Base-by-base conservation (phyloP, 148 eudicot genomes). In the Rhododendron henanense region DNA sequence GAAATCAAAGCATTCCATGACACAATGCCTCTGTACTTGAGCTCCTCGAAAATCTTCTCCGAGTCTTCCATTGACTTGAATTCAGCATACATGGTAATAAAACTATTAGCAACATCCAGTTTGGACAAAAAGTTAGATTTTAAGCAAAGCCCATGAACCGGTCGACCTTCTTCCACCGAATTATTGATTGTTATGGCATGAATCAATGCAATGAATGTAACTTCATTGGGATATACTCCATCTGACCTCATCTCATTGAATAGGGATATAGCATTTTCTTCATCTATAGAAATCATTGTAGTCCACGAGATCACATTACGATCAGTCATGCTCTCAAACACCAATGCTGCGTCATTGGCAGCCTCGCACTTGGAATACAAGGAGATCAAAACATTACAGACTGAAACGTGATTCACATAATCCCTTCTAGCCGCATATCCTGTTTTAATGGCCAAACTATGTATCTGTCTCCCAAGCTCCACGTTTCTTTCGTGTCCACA, bases 271-370 rank as follows among this genome's bases (percentile, higher is more conserved):
- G 93, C 94, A 57, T 94, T 85, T 55, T 90, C 96, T 86, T 90
- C 93, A 55, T 81, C 83, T 44, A 91, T 90, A 44, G 99, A 94
- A 74, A 96, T 89, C 96, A 96, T 93, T 47, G 98, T 94, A 16
- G 98, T 96, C 98, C 98, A 97, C 31, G 98, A 93, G 47, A 97
- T 89, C 48, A 97, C 99, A 90, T 95, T 94, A 50, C 94, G 92
- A 14, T 90, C 93, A 63, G 5, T 82, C 90, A 92, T 94, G 85
- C 85, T 90, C 86, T 86, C 84, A 80, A 95, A 96, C 7, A 93
- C 95, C 84, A 89, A 81, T 44, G 88, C 88, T 82, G 93, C 94
- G 83, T 94, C 98, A 88, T 88, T 88, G 77, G 76, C 78, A 11
- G 83, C 85, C 82, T 91, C 95, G 79, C 98, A 94, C 88, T 94